A percentile compares a stretch with the other conserved stretches of the same genome.
These are phyloP conservation scores for Alloteropsis angusta DNA, from an alignment of 202 grass and related monocot genomes.

Conservation along the genomic window DNA sequence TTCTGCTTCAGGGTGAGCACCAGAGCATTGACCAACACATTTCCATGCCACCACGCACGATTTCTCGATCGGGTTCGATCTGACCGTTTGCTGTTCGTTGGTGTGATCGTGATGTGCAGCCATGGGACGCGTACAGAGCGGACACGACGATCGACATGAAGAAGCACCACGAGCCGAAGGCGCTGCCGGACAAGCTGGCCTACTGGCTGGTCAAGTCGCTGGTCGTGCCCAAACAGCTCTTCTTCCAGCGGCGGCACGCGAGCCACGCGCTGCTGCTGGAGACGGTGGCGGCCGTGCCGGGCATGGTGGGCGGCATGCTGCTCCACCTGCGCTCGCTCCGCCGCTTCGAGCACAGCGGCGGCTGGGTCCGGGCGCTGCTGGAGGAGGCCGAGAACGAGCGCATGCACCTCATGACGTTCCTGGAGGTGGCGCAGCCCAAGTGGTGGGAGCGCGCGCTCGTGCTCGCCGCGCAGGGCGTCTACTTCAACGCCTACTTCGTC, in stretches of 20 bases:
- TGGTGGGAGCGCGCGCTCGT: conserved; percentile 94
- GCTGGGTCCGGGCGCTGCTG: conserved; percentile 70
- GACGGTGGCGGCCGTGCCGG: conserved; percentile 85
- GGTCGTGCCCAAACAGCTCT: conserved; percentile 65
- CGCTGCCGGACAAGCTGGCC: conserved; percentile 67
- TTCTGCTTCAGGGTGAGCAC: conserved; percentile 75
- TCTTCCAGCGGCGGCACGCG: conserved; percentile 85
- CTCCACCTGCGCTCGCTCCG: conserved; percentile 88
- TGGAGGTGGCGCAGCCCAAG: conserved; percentile 63
- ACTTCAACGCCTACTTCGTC: conserved; percentile 93
- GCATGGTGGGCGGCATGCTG: conserved; percentile 84
- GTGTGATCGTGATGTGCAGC: conserved; percentile 48
- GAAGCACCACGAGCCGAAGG: conserved; percentile 74
- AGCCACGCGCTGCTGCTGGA: conserved; percentile 90
- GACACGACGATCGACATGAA: conserved; percentile 68
- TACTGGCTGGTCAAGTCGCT: conserved; percentile 70
- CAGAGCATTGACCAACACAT: neutral
- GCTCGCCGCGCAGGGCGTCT: conserved; percentile 80
- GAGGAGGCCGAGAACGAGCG: conserved; percentile 98
- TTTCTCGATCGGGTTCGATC: neutral
- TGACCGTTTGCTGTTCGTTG: neutral
- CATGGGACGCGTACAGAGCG: conserved; percentile 76
- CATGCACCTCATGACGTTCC: conserved; percentile 99
- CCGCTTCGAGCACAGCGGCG: conserved; percentile 87
- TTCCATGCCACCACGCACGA: neutral